Base-by-base conservation (phyloP, 2,329 filamentous ascomycete species). In the Aciculosporium take region DNA sequence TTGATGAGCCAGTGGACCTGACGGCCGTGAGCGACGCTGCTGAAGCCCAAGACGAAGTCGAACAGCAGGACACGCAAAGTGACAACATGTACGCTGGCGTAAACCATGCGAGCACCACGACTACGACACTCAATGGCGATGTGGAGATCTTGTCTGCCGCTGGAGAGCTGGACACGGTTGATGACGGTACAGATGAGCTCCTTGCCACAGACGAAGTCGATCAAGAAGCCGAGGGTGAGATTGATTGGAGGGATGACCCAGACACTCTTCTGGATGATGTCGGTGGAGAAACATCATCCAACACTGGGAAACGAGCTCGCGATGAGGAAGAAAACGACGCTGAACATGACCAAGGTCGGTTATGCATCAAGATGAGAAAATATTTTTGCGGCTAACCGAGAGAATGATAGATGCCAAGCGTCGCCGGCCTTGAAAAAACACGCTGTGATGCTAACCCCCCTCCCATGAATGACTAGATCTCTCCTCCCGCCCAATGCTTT, bases 121-220 rank as follows among this genome's bases (percentile, higher is more conserved):
- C 38, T 7, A 30, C 33, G 24, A 37, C 37, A 10, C 7, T 37
- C 13, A 38, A 49, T 43, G 59, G 58, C 50, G 57, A 58, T 43
- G 56, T 57, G 44, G 54, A 59, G 47, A 56, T 56, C 60, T 54
- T 20, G 41, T 27, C 25, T 20, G 39, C 24, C 10, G 28, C 32
- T 28, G 37, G 12, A 28, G 39, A 31, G 23, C 7, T 27, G 9
- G 32, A 15, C 5, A 31, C 23, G 5, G 15, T 44, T 17, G n/a
- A 20, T 15, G 21, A 20, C 25, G 27, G 20, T 7, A 28, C 35
- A 31, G 32, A 42, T 10, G 39, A 34, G 21, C 13, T 29, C 24
- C n/a, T 28, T 6, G 8, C 24, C 4, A 37, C 25, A 3, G 37
- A 35, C 15, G 21, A 32, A 32, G 31, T 28, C 29, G 35, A 37